phyloP scores from a whole-genome alignment of 1,284 basidiomycete genomes.

The Moniliophthora roreri region DNA sequence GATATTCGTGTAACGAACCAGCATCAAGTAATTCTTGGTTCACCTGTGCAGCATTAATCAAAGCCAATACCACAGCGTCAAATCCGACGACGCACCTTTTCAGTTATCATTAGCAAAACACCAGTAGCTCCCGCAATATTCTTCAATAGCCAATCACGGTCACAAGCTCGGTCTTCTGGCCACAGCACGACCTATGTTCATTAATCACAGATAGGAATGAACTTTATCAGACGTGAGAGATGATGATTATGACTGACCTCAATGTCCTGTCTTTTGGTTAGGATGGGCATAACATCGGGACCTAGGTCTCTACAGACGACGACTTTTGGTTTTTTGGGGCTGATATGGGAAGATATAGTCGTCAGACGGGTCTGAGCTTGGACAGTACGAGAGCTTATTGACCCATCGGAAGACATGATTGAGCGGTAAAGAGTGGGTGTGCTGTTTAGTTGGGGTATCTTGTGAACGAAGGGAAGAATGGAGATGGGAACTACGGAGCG shows the following conservation, averaged over 20 bases:
- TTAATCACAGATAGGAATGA: neutral
- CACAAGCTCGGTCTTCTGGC: conserved; percentile 64
- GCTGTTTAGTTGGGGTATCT: neutral
- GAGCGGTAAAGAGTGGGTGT: neutral
- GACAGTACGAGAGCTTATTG: conserved; percentile 11
- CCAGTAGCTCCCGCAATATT: conserved; percentile 69
- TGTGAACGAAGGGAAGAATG: neutral
- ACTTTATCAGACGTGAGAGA: no score
- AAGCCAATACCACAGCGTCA: neutral
- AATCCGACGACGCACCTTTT: conserved; percentile 51
- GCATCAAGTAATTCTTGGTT: conserved; percentile 72
- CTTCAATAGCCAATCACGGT: conserved; percentile 77
- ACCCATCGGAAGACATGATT: conserved; percentile 8
- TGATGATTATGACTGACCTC: no score
- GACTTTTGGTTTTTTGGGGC: conserved; percentile 34
- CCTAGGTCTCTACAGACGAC: conserved; percentile 72
- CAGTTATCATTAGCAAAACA: conserved; percentile 67
- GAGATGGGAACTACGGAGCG: neutral
- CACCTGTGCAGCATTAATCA: conserved; percentile 42
- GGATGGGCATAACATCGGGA: conserved; percentile 66
- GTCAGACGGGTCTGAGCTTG: conserved; percentile 29
- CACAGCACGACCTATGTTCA: conserved; percentile 62
- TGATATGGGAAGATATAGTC: conserved; percentile 31
- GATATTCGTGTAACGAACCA: conserved; percentile 38
- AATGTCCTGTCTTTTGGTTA: conserved; percentile 49